Evolutionary conservation across 495 filamentous ascomycete species (phyloP), one percentile per base, ranked within the genome.

Genomic region (Lophium mytilinum): DNA sequence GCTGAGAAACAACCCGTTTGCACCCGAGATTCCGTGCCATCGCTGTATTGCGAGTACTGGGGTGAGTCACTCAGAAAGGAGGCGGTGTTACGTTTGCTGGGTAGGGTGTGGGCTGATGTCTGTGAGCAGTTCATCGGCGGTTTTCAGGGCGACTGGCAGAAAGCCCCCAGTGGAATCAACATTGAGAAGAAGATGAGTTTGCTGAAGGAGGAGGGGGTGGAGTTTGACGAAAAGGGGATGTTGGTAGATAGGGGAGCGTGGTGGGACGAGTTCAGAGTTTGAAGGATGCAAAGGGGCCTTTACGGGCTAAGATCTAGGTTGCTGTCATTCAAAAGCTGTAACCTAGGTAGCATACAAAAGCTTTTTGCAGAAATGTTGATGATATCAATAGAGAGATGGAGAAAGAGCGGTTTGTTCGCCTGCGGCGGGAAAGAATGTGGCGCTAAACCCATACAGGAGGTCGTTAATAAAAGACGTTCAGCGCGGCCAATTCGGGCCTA

Each of bases 1-100:
- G 0, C 79, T 88, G 66, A 78, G 87, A n/a, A 69, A 64, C 37
- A 75, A 75, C 54, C 71, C 72, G 6, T 75, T 75, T 51, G 69
- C 71, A 36, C 72, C 72, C 0, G 70, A 72, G 46, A 66, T 75
- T 37, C 72, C 72, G 11, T 75, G 72, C 54, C 72, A 75, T 61
- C 65, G 72, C 7, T 65, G 68, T 48, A 64, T 75, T 45, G 68
- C 72, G 9, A 62, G 61, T 47, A 69, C 65, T 18, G 72, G 72
- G 14, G 69, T 70, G 55, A 61, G 69, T 61, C 1, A 10, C 17
- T 1, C 9, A n/a, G n/a, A 18, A 17, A 12, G 10, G 15, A 34
- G 1, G 34, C n/a, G n/a, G n/a, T n/a, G n/a, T n/a, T n/a, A n/a
- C n/a, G n/a, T n/a, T 50, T 9, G 14, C n/a, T 52, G 8, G 9